Evolutionary conservation across 192 early-diverging fungal genomes (phyloP).

Genomic region (Entomortierella beljakovae): DNA sequence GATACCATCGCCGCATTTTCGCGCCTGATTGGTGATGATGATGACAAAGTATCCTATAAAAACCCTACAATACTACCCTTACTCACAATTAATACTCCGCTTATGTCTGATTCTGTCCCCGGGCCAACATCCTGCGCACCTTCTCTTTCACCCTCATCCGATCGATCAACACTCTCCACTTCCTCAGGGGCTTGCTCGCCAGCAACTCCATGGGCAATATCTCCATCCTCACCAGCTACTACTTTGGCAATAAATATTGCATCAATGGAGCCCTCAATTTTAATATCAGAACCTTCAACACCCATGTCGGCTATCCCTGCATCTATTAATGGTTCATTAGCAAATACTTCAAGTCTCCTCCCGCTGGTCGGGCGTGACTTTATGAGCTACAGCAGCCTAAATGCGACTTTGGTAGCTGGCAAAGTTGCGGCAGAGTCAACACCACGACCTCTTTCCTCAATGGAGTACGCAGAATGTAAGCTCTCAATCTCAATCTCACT

Average conservation of each 20-base stretch:
- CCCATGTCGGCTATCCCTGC: slow-evolving; percentile 35
- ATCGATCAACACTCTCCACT: not conserved
- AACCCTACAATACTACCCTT: slow-evolving; percentile 10
- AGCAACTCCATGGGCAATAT: not conserved
- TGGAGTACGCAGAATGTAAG: slow-evolving; percentile 55
- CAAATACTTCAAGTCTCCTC: slow-evolving; percentile 21
- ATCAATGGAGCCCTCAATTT: not conserved
- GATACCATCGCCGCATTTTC: slow-evolving; percentile 33
- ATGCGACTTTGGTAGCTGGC: slow-evolving; percentile 8
- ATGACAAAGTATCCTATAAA: slow-evolving; percentile 14
- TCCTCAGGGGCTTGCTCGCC: not conserved
- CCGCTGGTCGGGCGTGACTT: slow-evolving; percentile 51
- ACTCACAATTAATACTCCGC: slow-evolving; percentile 23
- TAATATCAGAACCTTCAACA: slow-evolving; percentile 16
- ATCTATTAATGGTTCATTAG: not conserved
- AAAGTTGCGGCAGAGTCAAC: not conserved
- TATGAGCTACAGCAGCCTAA: slow-evolving; percentile 20
- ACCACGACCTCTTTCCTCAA: slow-evolving; percentile 40
- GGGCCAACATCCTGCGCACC: not conserved
- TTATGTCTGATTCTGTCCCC: not conserved
- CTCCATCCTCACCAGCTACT: slow-evolving; percentile 15
- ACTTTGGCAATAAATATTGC: not conserved
- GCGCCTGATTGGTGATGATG: slow-evolving; percentile 19
- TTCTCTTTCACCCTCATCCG: slow-evolving; percentile 7
- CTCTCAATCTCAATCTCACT: too few relatives aligned